These are phyloP conservation scores for Phaseolus coccineus DNA, from an alignment of 331 rosid species.

Conservation along the genomic window DNA sequence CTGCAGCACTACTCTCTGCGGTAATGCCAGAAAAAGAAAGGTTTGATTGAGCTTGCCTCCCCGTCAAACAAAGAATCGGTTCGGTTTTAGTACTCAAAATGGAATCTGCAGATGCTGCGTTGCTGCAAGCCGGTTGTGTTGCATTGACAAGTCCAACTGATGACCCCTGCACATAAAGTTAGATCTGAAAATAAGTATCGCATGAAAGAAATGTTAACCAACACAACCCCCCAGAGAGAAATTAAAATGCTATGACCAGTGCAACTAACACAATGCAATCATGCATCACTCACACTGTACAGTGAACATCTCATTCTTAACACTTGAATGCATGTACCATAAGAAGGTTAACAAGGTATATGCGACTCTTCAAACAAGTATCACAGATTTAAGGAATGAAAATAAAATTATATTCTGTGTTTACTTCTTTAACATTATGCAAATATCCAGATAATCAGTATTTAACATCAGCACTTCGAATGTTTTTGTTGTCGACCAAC, in stretches of 20 bases:
- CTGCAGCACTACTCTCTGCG: constrained; percentile 67
- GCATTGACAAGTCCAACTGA: constrained; percentile 56
- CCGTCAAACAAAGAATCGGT: constrained; percentile 61
- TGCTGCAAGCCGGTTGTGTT: constrained; percentile 75
- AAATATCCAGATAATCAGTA: background rate
- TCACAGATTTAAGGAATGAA: background rate
- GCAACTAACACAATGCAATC: constrained; percentile 17
- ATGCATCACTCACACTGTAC: constrained; percentile 17
- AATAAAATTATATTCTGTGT: background rate
- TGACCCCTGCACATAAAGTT: constrained; percentile 61
- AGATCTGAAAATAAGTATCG: constrained; percentile 30
- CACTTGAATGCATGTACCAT: constrained; percentile 16
- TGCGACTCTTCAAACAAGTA: constrained; percentile 11
- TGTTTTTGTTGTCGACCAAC: background rate
- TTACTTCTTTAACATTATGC: constrained; percentile 10
- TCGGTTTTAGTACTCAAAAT: constrained; percentile 79
- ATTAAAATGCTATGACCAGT: background rate
- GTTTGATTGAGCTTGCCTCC: constrained; percentile 69
- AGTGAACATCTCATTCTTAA: constrained; percentile 24
- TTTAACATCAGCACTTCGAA: background rate
- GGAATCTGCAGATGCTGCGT: constrained; percentile 85
- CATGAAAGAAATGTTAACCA: constrained; percentile 25
- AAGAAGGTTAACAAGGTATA: background rate
- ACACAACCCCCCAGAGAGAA: background rate
- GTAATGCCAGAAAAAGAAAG: constrained; percentile 78